These are phyloP conservation scores for Aspergillus sp. DNA, from an alignment of 2,329 filamentous ascomycete species.

Conservation along the genomic window DNA sequence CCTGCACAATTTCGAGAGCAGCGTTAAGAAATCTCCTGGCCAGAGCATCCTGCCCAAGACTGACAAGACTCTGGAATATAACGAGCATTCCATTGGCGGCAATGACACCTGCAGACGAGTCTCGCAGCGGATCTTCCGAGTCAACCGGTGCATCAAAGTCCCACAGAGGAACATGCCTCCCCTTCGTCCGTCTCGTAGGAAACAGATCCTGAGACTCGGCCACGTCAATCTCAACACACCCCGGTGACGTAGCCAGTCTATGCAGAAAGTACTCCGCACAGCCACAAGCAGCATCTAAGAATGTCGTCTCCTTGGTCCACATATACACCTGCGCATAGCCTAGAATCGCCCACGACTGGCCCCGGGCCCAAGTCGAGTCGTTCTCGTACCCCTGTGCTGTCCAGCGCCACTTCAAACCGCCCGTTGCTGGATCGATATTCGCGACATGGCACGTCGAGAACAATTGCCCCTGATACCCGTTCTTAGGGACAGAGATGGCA, in stretches of 20 bases:
- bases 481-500: not conserved
- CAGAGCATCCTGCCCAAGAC: not conserved
- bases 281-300: constrained; percentile 36
- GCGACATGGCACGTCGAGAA: constrained; percentile 23
- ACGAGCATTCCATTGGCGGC: constrained; percentile 45
- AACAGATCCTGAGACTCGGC: not conserved
- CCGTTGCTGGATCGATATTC: constrained; percentile 21
- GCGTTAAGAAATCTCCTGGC: constrained; percentile 6
- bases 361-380: constrained; percentile 24
- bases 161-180: constrained; percentile 33
- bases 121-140: constrained; percentile 29
- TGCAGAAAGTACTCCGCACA: constrained; percentile 41
- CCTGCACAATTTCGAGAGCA: constrained; percentile 13
- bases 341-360: constrained; percentile 27
- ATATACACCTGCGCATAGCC: constrained; percentile 42
- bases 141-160: constrained; percentile 42
- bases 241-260: constrained; percentile 32
- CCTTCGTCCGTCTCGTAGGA: not conserved
- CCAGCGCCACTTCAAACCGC: constrained; percentile 15
- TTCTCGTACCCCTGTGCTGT: constrained; percentile 24
- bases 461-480: constrained; percentile 3
- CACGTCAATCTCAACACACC: constrained; percentile 3
- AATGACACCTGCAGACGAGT: constrained; percentile 43
- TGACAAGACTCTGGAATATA: constrained; percentile 31
- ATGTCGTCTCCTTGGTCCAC: constrained; percentile 30